A percentile compares a stretch with the other conserved stretches of the same genome.
phyloP scores from a whole-genome alignment of 1,139 yeast genomes.

The Kodamaea sp. region DNA sequence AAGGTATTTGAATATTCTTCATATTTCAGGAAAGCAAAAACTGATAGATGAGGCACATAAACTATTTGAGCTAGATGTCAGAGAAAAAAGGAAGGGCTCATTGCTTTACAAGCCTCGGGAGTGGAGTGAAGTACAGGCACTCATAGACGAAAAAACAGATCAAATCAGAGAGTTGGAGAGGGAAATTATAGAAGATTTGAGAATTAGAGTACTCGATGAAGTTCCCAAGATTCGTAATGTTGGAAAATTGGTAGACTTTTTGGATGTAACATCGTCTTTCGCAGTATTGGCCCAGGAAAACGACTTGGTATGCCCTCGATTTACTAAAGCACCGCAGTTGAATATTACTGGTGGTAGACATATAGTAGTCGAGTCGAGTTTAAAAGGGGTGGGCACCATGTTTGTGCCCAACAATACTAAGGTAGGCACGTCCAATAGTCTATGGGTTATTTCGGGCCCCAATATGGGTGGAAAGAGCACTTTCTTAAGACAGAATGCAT shows the following conservation, averaged over 20 bases:
- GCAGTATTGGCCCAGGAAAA: conserved; percentile 68
- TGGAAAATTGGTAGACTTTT: conserved; percentile 54
- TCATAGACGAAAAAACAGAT: conserved; percentile 25
- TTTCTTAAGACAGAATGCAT: conserved; percentile 81
- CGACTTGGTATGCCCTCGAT: conserved; percentile 63
- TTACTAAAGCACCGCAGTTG: conserved; percentile 50
- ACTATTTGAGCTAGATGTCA: conserved; percentile 20
- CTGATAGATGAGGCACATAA: conserved; percentile 23
- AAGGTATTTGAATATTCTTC: conserved; percentile 32
- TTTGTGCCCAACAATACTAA: conserved; percentile 67
- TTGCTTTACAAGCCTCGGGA: conserved; percentile 31
- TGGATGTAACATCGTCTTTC: conserved; percentile 77
- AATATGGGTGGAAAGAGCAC: conserved; percentile 99
- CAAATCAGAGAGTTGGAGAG: conserved; percentile 44
- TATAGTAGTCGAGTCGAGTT: conserved; percentile 82
- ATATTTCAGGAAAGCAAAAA: conserved; percentile 35
- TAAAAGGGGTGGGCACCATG: conserved; percentile 47
- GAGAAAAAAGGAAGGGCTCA: conserved; percentile 32
- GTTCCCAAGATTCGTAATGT: conserved; percentile 46
- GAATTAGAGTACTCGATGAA: conserved; percentile 36
- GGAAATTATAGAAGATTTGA: conserved; percentile 43
- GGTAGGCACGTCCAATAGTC: conserved; percentile 19
- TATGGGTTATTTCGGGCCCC: conserved; percentile 90
- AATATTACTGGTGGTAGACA: conserved; percentile 70
- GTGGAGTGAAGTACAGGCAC: conserved; percentile 35